Base-by-base conservation (phyloP, 768 basidiomycete genomes). In the Calvatia gigantea region DNA sequence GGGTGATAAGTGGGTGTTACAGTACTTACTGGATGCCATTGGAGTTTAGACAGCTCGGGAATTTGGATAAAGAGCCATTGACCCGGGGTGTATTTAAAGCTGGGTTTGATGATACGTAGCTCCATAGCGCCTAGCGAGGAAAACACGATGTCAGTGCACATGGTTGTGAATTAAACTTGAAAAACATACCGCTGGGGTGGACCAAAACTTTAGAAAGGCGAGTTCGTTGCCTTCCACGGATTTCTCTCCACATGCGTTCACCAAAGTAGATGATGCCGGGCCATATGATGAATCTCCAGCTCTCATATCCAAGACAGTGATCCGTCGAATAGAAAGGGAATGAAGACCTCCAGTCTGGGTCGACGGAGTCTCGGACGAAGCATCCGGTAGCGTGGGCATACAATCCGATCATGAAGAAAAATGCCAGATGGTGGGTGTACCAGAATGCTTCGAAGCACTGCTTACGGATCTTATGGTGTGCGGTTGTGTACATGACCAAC, bases 361-460 rank as follows among this genome's bases (percentile, higher is more conserved):
- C 69, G 14, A 76, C 73, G n/a, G 82, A 76, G 68, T 94, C 92
- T 45, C 94, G 92, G 56, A 98, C 94, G 71, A 98, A 98, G 71
- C 94, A 98, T 4, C 94, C 94, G 53, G 89, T 89, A 7, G 94
- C 93, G 68, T 95, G 94, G 19, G 89, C 81, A 71, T 89, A 96
- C 44, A 97, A 82, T 29, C 84, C 90, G 58, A 95, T 75, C 85
- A 95, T 91, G 75, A 95, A 94, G 75, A 94, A 91, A 79, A 94
- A 92, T 9, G 91, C 91, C 37, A 94, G 83, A 62, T 95, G 94
- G 61, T 96, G 94, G 31, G 94, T 94, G 70, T 94, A 96, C 94
- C 94, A 96, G 77, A 98, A 98, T 1, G 84, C 91, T 70, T 98
- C 94, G 71, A 95, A 97, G 75, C 86, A 91, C 70, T 94, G 91